Evolutionary conservation across 2,329 filamentous ascomycete species (phyloP).

Genomic region (Beauveria varroae): DNA sequence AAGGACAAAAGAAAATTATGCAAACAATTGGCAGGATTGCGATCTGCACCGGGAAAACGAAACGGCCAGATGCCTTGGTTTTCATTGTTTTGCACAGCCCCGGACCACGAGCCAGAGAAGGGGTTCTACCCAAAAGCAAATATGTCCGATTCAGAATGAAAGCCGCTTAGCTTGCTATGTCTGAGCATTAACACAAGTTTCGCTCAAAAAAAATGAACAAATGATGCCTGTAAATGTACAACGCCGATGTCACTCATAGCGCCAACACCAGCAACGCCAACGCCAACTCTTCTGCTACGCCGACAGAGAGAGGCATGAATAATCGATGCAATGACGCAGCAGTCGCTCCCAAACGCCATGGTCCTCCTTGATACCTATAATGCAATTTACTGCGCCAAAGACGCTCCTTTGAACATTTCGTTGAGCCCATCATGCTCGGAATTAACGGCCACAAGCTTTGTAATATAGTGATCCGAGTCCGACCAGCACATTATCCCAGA

Average conservation of each 20-base stretch:
- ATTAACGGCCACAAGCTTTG: constrained; percentile 18
- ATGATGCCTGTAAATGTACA: neutral
- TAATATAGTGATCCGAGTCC: constrained; percentile 31
- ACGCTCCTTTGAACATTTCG: neutral
- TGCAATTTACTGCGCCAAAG: neutral
- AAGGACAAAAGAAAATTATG: neutral
- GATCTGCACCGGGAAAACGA: neutral
- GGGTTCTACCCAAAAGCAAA: no score
- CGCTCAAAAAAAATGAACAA: neutral
- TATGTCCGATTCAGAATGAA: no score
- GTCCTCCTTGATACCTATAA: neutral
- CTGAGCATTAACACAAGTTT: neutral
- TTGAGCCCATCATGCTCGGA: neutral
- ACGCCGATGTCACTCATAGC: neutral
- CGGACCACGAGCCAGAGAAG: neutral
- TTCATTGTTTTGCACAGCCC: neutral
- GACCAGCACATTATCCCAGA: constrained; percentile 33
- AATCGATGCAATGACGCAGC: neutral
- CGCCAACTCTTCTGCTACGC: neutral
- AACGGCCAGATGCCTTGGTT: neutral
- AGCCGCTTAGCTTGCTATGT: neutral
- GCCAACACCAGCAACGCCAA: neutral
- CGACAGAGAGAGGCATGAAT: neutral
- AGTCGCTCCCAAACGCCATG: neutral
- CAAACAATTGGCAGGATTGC: neutral